Base-by-base conservation (phyloP, 2,329 filamentous ascomycete genomes). In the Talaromyces piceae region DNA sequence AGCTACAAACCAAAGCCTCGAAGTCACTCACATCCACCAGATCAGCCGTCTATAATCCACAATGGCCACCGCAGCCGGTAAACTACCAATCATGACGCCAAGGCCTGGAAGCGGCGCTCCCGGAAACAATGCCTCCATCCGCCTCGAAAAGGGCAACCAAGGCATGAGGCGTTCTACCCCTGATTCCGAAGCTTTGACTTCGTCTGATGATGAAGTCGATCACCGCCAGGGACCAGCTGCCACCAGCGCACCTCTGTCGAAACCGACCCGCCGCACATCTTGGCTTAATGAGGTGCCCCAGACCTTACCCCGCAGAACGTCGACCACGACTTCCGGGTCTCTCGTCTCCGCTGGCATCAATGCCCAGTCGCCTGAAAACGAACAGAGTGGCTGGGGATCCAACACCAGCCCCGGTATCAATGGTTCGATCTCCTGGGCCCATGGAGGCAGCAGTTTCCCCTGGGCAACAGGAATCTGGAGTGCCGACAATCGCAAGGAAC, bases 121-220 rank as follows among this genome's bases (percentile, higher is more conserved):
- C 49, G 74, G 80, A 20, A 81, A 71, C 59, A 85, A 76, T 60
- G 82, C 86, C 53, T 81, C 82, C 33, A 73, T 84, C 33, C 72
- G 88, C 45, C 76, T 88, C 28, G 88, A 91, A 47, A 93, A 90
- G 67, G 77, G 86, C 46, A 86, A 87, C 61, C 67, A 75, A 28
- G 74, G 75, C 50, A 79, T 84, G 51, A 82, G 91, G 60, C 86
- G 87, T 49, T 90, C 89, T 6, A 96, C 91, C 1, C 91, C 91
- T 20, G 93, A 97, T 65, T 96, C 91, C 3, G 91, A 97, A 66
- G 91, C 88, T 47, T 75, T 97, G 54, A 90, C 87, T 48, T 97
- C 91, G 58, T 96, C 91, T 11, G 93, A 97, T 67, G 93, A 97
- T 67, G 93, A 98, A 68, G 79, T 76, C 52, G 87, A 95, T 54